Evolutionary conservation across 495 filamentous ascomycete species (phyloP), one percentile per base, ranked within the genome.

Genomic region (Aspergillus haitiensis): DNA sequence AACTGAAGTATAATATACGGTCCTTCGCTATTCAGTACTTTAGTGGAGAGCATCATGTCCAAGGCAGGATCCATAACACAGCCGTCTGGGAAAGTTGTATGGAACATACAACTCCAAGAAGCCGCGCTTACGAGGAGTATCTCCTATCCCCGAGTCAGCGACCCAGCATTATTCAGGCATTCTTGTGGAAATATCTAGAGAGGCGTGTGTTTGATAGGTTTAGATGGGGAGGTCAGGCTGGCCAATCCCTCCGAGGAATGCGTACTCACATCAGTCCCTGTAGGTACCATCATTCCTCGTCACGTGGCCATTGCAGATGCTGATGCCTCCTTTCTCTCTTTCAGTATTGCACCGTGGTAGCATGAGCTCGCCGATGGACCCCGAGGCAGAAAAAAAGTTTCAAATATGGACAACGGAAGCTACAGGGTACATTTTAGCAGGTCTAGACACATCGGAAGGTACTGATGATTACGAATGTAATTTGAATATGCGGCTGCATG

Each of bases 21-120:
- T 40, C 46, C 5, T 58, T 58, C 35, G 55, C 55, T 10, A 39
- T 58, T 15, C 55, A 58, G 21, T 58, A 58, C 16, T 58, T 58
- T 27, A 18, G 15, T 6, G 55, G 55, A 2, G 45, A 58, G 6
- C 10, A 49, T 5, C 5, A 9, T 13, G 13, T 7, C 45, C 55
- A 13, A 50, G 34, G 35, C 16, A 39, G 27, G 16, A 44, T 6
- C 21, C 32, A 11, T 35, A 58, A 27, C 34, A 42, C 3, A 49
- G 32, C 4, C 1, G n/a, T 32, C 7, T 58, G 55, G 55, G 15
- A 58, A 34, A 18, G 10, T 8, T 58, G 47, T 18, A 58, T 58
- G 55, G 45, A 13, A 1, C 12, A 44, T 5, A 49, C 21, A 7
- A 58, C 55, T 3, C 44, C 45, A 9, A 46, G 33, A 15, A 44